Evolutionary conservation across 148 eudicot species (phyloP).

Genomic region (Rhododendron ferrugineum): DNA sequence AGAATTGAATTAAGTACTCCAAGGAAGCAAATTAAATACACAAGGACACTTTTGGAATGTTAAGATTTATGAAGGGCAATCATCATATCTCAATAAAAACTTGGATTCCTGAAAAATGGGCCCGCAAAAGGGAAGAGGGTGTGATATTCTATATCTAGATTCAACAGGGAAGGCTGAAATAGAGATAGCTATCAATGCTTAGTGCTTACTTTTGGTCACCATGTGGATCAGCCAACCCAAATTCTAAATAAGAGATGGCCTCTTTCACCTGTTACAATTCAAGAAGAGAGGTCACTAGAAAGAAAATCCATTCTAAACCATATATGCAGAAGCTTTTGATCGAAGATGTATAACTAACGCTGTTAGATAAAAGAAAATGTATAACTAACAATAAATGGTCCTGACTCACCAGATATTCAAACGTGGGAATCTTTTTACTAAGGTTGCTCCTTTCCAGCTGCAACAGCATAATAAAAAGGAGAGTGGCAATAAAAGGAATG

Average conservation of each 20-base stretch:
- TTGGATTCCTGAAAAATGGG: not conserved
- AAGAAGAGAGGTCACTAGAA: not conserved
- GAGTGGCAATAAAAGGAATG: not conserved
- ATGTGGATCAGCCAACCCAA: slow-evolving; percentile 31
- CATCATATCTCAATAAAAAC: not conserved
- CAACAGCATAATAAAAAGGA: slow-evolving; percentile 15
- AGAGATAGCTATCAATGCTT: not conserved
- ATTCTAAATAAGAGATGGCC: slow-evolving; percentile 49
- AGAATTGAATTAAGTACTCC: not conserved
- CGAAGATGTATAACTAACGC: not conserved
- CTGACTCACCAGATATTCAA: slow-evolving; percentile 56
- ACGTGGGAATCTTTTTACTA: slow-evolving; percentile 36
- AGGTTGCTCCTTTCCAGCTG: slow-evolving; percentile 71
- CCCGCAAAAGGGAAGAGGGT: not conserved
- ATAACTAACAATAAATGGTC: not conserved
- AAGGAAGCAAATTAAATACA: not conserved
- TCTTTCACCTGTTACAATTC: slow-evolving; percentile 59
- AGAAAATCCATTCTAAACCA: not conserved
- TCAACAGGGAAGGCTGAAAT: not conserved
- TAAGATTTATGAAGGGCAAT: not conserved
- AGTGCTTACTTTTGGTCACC: slow-evolving; percentile 56
- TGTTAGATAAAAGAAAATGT: too few relatives aligned
- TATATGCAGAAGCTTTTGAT: not conserved
- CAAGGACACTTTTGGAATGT: not conserved
- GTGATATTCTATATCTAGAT: not conserved